Evolutionary conservation across 2,329 filamentous ascomycete species (phyloP).

Genomic region (Huntiella abstrusa): DNA sequence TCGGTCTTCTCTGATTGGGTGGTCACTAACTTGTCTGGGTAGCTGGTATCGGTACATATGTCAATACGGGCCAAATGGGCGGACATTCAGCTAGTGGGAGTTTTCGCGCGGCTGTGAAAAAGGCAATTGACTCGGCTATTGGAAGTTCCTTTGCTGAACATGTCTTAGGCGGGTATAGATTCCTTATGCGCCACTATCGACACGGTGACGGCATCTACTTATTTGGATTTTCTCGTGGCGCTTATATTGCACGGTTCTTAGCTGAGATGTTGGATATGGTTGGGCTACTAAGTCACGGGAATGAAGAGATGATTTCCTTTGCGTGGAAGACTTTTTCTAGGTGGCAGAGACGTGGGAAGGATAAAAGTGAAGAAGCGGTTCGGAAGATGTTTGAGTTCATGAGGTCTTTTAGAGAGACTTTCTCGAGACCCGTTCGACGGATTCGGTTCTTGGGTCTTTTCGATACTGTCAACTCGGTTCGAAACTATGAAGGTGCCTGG

Average conservation of each 20-base stretch:
- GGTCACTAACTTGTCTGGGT: not conserved
- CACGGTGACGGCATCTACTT: conserved; percentile 48
- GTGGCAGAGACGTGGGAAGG: conserved; percentile 43
- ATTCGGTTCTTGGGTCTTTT: conserved; percentile 66
- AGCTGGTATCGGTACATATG: conserved; percentile 57
- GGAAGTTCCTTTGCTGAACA: conserved; percentile 68
- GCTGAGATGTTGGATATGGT: conserved; percentile 76
- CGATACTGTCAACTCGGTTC: conserved; percentile 66
- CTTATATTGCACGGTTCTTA: conserved; percentile 55
- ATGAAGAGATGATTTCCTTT: conserved; percentile 70
- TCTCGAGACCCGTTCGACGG: conserved; percentile 53
- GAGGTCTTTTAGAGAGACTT: conserved; percentile 65
- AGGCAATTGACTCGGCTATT: conserved; percentile 61
- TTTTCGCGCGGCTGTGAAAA: conserved; percentile 40
- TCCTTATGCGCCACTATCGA: conserved; percentile 56
- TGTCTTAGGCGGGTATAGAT: conserved; percentile 66
- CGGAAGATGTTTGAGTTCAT: conserved; percentile 54
- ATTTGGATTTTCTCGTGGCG: conserved; percentile 55
- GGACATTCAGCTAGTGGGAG: no score
- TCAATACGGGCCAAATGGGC: conserved; percentile 28
- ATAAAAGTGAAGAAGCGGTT: conserved; percentile 24
- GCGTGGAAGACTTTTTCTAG: conserved; percentile 67
- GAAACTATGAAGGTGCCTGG: conserved; percentile 54
- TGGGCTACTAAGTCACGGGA: conserved; percentile 60
- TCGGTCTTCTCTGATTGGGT: not conserved